Percentiles rank a stretch among this genome's conserved stretches.
These are phyloP conservation scores for Grosmannia clavigera DNA, from an alignment of 2,329 filamentous ascomycete genomes.

Conservation along the genomic window DNA sequence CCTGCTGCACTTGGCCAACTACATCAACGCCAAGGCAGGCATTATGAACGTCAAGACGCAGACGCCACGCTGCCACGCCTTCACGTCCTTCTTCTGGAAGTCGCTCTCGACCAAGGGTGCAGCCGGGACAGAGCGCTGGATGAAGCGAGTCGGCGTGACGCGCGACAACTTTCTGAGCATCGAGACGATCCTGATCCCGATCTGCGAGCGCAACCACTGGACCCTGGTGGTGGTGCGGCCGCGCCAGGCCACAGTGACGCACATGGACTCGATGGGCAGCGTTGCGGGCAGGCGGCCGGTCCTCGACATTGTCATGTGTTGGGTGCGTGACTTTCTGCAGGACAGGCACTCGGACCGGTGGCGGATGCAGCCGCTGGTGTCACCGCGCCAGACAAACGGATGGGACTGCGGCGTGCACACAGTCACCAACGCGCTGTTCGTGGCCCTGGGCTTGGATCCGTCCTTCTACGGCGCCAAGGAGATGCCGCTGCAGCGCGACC, in stretches of 20 bases:
- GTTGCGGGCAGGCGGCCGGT: conserved; percentile 26
- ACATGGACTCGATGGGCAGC: conserved; percentile 53
- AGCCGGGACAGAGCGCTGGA: conserved; percentile 36
- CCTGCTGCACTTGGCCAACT: conserved; percentile 46
- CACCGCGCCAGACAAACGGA: conserved; percentile 49
- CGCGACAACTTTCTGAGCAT: conserved; percentile 51
- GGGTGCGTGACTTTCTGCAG: conserved; percentile 46
- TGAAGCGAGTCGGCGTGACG: conserved; percentile 42
- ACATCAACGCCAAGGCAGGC: conserved; percentile 44
- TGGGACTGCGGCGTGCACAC: conserved; percentile 70
- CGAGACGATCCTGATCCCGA: conserved; percentile 57
- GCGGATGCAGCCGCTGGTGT: conserved; percentile 36
- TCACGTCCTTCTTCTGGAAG: conserved; percentile 55
- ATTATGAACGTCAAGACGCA: conserved; percentile 29
- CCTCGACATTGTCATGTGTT: conserved; percentile 32
- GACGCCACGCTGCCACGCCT: conserved; percentile 47
- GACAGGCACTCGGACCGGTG: conserved; percentile 41
- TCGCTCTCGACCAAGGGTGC: conserved; percentile 37
- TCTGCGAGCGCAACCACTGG: conserved; percentile 57
- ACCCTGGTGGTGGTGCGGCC: conserved; percentile 58
- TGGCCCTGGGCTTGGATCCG: conserved; percentile 42
- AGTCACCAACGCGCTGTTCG: conserved; percentile 58
- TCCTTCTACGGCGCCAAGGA: conserved; percentile 36
- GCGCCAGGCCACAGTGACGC: conserved; percentile 45
- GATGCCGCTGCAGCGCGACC: conserved; percentile 45